Percentiles rank a stretch among this genome's conserved stretches.
Conservation (phyloP, 129 eudicot genomes). For the Glebionis coronaria region DNA sequence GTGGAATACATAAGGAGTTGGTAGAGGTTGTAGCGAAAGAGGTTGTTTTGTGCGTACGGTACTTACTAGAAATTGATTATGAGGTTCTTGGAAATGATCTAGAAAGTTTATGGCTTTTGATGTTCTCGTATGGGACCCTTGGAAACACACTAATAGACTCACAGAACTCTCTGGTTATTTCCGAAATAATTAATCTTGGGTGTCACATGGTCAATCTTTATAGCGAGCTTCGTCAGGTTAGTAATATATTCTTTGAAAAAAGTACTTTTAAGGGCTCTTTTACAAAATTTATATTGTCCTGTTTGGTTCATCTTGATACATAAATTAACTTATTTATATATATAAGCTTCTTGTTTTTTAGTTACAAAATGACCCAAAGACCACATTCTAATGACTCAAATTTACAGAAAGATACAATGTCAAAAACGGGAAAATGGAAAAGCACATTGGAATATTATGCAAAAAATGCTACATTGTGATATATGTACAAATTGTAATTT, state of each 20-base stretch:
- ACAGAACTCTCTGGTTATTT: conserved; percentile 32
- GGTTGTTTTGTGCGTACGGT: conserved; percentile 44
- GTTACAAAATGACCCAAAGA: not conserved
- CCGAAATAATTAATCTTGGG: conserved; percentile 57
- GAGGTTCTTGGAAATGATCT: conserved; percentile 78
- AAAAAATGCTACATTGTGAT: not conserved
- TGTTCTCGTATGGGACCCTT: conserved; percentile 55
- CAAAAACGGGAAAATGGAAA: too few species aligned
- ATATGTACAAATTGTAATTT: conserved; percentile 8
- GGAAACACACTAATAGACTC: conserved; percentile 36
- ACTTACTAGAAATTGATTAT: conserved; percentile 74
- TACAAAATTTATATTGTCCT: too few species aligned
- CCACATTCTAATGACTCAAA: too few species aligned
- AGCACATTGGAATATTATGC: too few species aligned
- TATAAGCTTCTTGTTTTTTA: too few species aligned
- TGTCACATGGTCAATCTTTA: conserved; percentile 65
- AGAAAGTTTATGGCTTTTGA: conserved; percentile 76
- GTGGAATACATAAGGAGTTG: conserved; percentile 28
- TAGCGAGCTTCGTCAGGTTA: conserved; percentile 97
- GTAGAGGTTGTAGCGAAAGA: conserved; percentile 49
- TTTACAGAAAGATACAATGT: too few species aligned
- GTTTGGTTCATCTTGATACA: too few species aligned
- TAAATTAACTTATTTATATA: too few species aligned
- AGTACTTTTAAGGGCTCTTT: not conserved
- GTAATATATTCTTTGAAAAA: conserved; percentile 20